Percentiles rank a stretch among this genome's conserved stretches.
Evolutionary conservation across 129 eudicot genomes (phyloP).

Genomic region (Helianthus annuus): HanXRQr2.0-SUNRISE NC_035437.2:50944430-50944929

Average conservation of each 20-base stretch:
- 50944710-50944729: constrained; percentile 8
- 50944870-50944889: too few species aligned
- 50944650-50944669: neutral
- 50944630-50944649: constrained; percentile 38
- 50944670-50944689: neutral
- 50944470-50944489: neutral
- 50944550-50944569: neutral
- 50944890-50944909: too few species aligned
- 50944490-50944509: neutral
- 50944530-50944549: constrained; percentile 28
- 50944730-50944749: constrained; percentile 57
- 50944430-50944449: too few species aligned
- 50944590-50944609: too few species aligned
- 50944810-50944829: too few species aligned
- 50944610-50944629: too few species aligned
- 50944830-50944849: too few species aligned
- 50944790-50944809: too few species aligned
- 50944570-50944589: too few species aligned
- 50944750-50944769: constrained; percentile 32
- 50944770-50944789: constrained; percentile 43
- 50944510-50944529: neutral
- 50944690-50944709: neutral
- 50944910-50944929: too few species aligned
- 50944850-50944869: too few species aligned
- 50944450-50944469: neutral